Percentiles rank a stretch among this genome's conserved stretches.
Evolutionary conservation across 106 monocot genomes (phyloP).

Genomic region (Narthecium ossifragum): DNA sequence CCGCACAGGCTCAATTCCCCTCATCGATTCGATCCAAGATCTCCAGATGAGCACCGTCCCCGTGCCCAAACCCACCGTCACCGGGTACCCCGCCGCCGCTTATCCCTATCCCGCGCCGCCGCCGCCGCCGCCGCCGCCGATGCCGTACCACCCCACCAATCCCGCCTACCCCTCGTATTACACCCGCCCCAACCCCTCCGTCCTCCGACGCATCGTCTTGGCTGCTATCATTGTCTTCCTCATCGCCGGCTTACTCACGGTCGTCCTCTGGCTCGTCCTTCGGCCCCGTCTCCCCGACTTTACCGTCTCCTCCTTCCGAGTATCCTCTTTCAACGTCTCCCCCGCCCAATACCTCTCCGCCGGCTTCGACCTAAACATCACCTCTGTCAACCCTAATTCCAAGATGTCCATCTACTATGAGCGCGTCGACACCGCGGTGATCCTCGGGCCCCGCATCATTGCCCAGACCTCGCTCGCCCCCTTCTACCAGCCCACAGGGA

Average conservation of each 20-base stretch:
- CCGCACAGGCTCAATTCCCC: no score
- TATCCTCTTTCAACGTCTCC: slow-evolving; percentile 30
- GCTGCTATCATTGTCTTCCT: slow-evolving; percentile 25
- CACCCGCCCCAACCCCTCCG: slow-evolving; percentile 4
- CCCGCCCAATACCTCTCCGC: slow-evolving; percentile 15
- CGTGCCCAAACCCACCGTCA: not conserved
- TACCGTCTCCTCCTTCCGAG: slow-evolving; percentile 36
- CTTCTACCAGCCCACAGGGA: not conserved
- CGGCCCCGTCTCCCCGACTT: slow-evolving; percentile 59
- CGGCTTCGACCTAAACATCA: slow-evolving; percentile 29
- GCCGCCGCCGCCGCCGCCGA: not conserved
- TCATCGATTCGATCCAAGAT: slow-evolving; percentile 15
- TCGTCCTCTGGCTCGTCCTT: slow-evolving; percentile 59
- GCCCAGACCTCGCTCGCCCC: not conserved
- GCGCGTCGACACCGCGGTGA: slow-evolving; percentile 24
- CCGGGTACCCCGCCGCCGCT: not conserved
- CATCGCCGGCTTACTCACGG: slow-evolving; percentile 37
- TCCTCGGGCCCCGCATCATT: not conserved
- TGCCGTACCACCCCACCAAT: not conserved
- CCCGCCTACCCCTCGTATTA: slow-evolving; percentile 15
- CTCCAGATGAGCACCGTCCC: not conserved
- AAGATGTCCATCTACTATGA: slow-evolving; percentile 5
- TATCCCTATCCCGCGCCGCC: not conserved
- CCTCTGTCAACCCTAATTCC: slow-evolving; percentile 50
- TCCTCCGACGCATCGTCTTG: slow-evolving; percentile 15